Evolutionary conservation across 495 filamentous ascomycete species (phyloP).

Genomic region (Staphylotrichum tortipilum): DNA sequence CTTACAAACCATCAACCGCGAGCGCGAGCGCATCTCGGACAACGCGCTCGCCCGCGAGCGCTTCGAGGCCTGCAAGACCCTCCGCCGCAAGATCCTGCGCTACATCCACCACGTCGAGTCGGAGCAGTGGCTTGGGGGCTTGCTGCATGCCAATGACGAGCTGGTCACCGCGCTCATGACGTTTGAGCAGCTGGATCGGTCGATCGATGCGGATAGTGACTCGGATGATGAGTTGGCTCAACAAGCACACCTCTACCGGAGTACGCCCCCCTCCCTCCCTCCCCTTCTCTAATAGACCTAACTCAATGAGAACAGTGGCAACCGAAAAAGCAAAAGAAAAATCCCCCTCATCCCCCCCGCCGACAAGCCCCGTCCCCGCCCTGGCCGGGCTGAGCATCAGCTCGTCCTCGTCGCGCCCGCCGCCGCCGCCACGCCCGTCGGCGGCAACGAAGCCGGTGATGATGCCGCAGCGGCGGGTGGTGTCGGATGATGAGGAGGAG

Average conservation of each 20-base stretch:
- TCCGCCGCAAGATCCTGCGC: slow-evolving; percentile 73
- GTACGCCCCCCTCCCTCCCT: slow-evolving; percentile 21
- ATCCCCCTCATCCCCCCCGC: slow-evolving; percentile 32
- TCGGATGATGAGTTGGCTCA: slow-evolving; percentile 63
- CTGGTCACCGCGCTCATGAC: slow-evolving; percentile 88
- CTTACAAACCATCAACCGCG: slow-evolving; percentile 83
- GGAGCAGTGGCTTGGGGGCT: slow-evolving; percentile 69
- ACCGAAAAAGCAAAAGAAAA: slow-evolving; percentile 43
- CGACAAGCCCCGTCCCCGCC: slow-evolving; percentile 25
- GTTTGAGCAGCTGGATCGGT: slow-evolving; percentile 89
- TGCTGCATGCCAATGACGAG: slow-evolving; percentile 77
- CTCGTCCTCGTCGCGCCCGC: slow-evolving; percentile 26
- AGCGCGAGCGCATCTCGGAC: slow-evolving; percentile 77
- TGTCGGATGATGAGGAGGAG: slow-evolving; percentile 24
- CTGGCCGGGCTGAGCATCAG: slow-evolving; percentile 34
- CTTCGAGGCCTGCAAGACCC: slow-evolving; percentile 78
- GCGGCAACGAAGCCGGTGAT: slow-evolving; percentile 30
- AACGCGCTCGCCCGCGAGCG: slow-evolving; percentile 64
- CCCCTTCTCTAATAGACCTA: neutral
- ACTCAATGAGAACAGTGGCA: slow-evolving; percentile 31
- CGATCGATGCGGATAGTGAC: slow-evolving; percentile 93
- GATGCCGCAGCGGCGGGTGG: slow-evolving; percentile 17
- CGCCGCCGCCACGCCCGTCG: slow-evolving; percentile 36
- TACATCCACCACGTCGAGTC: slow-evolving; percentile 84
- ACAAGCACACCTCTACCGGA: slow-evolving; percentile 47